A percentile compares a stretch with the other conserved stretches of the same genome.
These are phyloP conservation scores for Hymenoscyphus albidus DNA, from an alignment of 2,329 filamentous ascomycete species.

Conservation along the genomic window DNA sequence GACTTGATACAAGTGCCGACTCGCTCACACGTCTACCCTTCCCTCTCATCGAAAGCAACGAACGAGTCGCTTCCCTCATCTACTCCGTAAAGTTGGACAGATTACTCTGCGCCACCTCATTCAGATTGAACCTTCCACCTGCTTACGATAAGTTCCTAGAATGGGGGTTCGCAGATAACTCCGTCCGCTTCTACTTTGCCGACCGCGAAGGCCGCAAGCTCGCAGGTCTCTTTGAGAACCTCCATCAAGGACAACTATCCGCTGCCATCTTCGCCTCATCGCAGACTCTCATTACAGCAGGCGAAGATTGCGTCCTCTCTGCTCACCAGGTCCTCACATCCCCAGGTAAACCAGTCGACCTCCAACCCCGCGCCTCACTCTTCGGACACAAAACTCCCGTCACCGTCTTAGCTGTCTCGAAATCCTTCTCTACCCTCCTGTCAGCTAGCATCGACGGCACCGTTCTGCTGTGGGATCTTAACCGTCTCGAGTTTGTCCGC, in stretches of 20 bases:
- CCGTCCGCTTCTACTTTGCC: slow-evolving; percentile 82
- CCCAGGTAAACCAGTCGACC: slow-evolving; percentile 67
- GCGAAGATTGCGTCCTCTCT: slow-evolving; percentile 86
- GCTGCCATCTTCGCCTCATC: slow-evolving; percentile 82
- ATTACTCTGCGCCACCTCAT: slow-evolving; percentile 76
- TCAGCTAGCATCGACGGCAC: slow-evolving; percentile 79
- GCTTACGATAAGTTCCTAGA: slow-evolving; percentile 86
- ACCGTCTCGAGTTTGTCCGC: slow-evolving; percentile 80
- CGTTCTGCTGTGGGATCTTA: slow-evolving; percentile 90
- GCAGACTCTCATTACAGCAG: slow-evolving; percentile 84
- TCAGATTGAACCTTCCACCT: slow-evolving; percentile 82
- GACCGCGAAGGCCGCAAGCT: slow-evolving; percentile 67
- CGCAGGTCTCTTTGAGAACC: slow-evolving; percentile 86
- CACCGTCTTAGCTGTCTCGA: slow-evolving; percentile 76
- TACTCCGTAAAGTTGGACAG: slow-evolving; percentile 78
- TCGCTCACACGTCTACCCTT: slow-evolving; percentile 74
- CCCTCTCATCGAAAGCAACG: slow-evolving; percentile 67
- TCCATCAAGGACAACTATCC: slow-evolving; percentile 87
- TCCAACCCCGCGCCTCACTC: slow-evolving; percentile 73
- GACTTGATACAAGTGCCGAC: slow-evolving; percentile 75
- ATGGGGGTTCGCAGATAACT: slow-evolving; percentile 94
- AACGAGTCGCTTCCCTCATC: slow-evolving; percentile 73
- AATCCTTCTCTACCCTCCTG: slow-evolving; percentile 82
- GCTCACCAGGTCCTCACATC: slow-evolving; percentile 70
- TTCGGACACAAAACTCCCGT: slow-evolving; percentile 89